Evolutionary conservation across 108 stramenopile genomes (phyloP), one percentile per base, ranked within the genome.

Genomic region (Fragilaria crotonensis): DNA sequence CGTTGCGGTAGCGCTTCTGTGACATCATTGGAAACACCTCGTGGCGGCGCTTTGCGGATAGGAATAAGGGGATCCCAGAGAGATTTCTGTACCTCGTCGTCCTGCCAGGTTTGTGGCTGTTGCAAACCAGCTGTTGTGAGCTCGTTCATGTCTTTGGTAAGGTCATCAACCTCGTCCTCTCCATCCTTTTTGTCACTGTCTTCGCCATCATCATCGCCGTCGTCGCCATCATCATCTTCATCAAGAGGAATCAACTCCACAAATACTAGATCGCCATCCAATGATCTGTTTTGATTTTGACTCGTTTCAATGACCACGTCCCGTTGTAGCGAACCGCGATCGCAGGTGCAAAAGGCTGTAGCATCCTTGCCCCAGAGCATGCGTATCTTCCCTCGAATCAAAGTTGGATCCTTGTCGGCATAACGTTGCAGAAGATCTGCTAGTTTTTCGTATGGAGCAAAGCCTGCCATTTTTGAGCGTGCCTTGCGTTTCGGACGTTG

Each of bases 241-340:
- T 50, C 64, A 25, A 36, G 31, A 19, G 78, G 67, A 1, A 79
- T 26, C 7, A 96, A 45, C 61, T 88, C 79, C 11, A 96, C 82
- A 76, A 77, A 94, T 2, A 96, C 93, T 17, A 58, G 51, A 67
- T 96, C 93, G 0, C 93, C 92, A 77, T 94, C 80, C 41, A 94
- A 59, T 0, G 89, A 89, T 11, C 95, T 71, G 64, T 96, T 96
- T 7, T 83, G 71, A 41, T 73, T 73, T 31, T 68, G 32, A 23
- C 75, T 73, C n/a, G 63, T 64, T 27, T 61, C 57, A 25, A 96
- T 58, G 28, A 88, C 22, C 20, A 94, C 70, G 63, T 96, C 95
- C 30, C 57, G 49, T n/a, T n/a, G 11, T 51, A 78, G 67, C 4
- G 57, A 55, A 5, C 88, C 88, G 30, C 84, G 73, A 74, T 93